Evolutionary conservation across 148 eudicot genomes (phyloP).

Genomic region (Diospyros kaki): DNA sequence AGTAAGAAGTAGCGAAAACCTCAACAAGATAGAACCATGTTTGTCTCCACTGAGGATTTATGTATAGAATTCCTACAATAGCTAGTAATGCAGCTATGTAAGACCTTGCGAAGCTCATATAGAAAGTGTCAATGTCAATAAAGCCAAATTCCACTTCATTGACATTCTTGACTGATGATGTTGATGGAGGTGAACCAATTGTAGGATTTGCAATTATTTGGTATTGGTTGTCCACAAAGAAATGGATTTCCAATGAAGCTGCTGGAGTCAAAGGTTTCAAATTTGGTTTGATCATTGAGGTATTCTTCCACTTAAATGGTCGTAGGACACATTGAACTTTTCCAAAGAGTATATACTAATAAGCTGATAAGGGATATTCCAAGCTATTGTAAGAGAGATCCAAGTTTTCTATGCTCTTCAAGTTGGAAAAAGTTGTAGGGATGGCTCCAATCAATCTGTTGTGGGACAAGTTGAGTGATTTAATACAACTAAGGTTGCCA

Average conservation of each 20-base stretch:
- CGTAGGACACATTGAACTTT: not conserved
- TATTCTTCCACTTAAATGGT: not conserved
- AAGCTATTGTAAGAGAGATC: conserved; percentile 3
- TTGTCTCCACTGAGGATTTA: conserved; percentile 5
- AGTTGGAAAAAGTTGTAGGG: not conserved
- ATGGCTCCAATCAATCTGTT: not conserved
- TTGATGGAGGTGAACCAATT: no score
- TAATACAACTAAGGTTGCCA: not conserved
- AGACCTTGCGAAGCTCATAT: not conserved
- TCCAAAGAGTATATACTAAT: not conserved
- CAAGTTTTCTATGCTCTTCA: not conserved
- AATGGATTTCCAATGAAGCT: conserved; percentile 7
- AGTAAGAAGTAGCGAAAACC: not conserved
- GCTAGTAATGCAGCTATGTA: not conserved
- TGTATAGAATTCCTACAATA: not conserved
- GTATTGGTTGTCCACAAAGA: conserved; percentile 5
- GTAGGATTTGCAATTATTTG: not conserved
- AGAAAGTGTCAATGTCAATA: not conserved
- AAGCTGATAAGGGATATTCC: conserved; percentile 3
- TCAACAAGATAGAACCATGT: conserved; percentile 5
- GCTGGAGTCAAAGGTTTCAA: not conserved
- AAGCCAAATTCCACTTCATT: not conserved
- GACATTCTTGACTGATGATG: no score
- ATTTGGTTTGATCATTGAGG: not conserved
- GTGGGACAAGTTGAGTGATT: conserved; percentile 1